A percentile compares a stretch with the other conserved stretches of the same genome.
Evolutionary conservation across 306 rosid genomes (phyloP).

Genomic region (Prunus fruticosa): DNA sequence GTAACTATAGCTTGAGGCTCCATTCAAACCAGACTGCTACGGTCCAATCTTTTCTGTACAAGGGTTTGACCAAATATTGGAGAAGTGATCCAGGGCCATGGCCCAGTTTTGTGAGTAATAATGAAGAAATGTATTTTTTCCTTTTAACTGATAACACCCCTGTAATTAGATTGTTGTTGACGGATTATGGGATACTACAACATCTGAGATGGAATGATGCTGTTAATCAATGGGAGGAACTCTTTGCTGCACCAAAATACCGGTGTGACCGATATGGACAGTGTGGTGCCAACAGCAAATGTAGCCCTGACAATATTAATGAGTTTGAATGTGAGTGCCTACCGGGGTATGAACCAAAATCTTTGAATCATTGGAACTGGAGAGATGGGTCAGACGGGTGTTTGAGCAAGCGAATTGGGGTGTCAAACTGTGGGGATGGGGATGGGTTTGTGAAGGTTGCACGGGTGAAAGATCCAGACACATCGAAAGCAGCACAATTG

Average conservation of each 20-base stretch:
- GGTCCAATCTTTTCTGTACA: background rate
- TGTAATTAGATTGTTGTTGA: background rate
- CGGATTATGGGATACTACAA: background rate
- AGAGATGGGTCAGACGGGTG: constrained; percentile 52
- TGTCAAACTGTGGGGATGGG: constrained; percentile 32
- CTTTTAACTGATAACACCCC: background rate
- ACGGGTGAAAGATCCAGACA: constrained; percentile 43
- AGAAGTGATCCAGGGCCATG: background rate
- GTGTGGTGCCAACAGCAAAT: constrained; percentile 48
- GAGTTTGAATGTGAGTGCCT: background rate
- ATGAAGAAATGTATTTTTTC: background rate
- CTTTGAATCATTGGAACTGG: constrained; percentile 21
- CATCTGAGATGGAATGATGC: background rate
- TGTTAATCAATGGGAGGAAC: background rate
- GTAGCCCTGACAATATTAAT: constrained; percentile 31
- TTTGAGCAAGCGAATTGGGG: constrained; percentile 26
- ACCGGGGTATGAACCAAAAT: background rate
- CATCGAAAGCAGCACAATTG: constrained; percentile 17
- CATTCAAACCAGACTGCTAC: background rate
- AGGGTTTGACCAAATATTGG: background rate
- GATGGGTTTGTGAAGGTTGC: constrained; percentile 47
- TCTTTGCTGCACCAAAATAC: constrained; percentile 24
- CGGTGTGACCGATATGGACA: constrained; percentile 42
- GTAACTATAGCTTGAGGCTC: background rate
- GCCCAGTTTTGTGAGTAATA: background rate